Conservation (phyloP, 1,284 basidiomycete species). For the Ganoderma leucocontextum region DNA sequence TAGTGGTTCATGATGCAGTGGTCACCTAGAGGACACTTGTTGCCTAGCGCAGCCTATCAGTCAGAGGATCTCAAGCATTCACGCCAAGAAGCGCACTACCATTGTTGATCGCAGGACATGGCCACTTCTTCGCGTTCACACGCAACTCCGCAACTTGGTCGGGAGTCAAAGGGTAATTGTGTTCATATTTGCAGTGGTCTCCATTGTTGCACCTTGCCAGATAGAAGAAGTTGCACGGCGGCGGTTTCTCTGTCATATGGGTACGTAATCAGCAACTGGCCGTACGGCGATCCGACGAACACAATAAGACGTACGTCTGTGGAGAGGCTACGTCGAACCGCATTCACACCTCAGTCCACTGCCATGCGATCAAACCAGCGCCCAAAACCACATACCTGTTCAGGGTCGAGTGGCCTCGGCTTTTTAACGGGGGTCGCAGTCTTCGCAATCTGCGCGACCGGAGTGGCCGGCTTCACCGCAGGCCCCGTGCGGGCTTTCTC, state of each 20-base stretch:
- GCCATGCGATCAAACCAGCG: too few relatives aligned
- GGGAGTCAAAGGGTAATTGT: constrained; percentile 47
- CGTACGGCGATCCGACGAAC: not conserved
- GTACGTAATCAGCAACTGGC: not conserved
- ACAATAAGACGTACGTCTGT: constrained; percentile 40
- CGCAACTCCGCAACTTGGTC: constrained; percentile 47
- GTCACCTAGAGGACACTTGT: constrained; percentile 43
- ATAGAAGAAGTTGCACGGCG: constrained; percentile 53
- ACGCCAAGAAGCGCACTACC: constrained; percentile 32
- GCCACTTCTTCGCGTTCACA: constrained; percentile 49
- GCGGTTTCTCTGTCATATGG: constrained; percentile 46
- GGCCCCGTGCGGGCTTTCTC: constrained; percentile 33
- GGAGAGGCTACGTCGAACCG: constrained; percentile 38
- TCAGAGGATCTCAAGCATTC: not conserved
- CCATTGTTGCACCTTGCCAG: constrained; percentile 47
- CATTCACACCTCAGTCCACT: not conserved
- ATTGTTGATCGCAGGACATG: constrained; percentile 47
- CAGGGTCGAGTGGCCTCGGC: constrained; percentile 28
- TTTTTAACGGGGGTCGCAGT: constrained; percentile 24
- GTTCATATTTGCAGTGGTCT: constrained; percentile 49
- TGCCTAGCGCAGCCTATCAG: constrained; percentile 31
- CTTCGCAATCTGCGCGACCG: constrained; percentile 23
- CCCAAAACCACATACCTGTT: constrained; percentile 29
- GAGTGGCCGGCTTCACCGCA: constrained; percentile 25
- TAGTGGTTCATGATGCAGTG: constrained; percentile 44